Evolutionary conservation across 106 monocot genomes (phyloP), one percentile per base, ranked within the genome.

Genomic region (Apostasia shenzhenica): DNA sequence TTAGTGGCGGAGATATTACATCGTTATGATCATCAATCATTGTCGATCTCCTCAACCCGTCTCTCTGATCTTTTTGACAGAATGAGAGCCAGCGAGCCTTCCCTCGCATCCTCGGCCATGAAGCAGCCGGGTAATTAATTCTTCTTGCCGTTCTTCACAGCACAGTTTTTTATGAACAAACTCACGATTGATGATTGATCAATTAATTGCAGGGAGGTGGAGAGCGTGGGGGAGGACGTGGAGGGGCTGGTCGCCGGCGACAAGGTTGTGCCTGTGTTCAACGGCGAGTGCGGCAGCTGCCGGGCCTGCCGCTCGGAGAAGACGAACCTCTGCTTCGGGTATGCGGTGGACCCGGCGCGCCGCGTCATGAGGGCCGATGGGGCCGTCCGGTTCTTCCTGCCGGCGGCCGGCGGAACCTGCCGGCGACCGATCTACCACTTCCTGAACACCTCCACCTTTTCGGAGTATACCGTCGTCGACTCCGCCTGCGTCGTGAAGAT

Each of bases 401-500:
- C 12, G 26, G 78, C 52, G 14, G 12, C 9, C 6, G 61, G 48
- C 48, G 67, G 44, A 1, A 3, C 2, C 47, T 70, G 65, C 1
- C 81, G 77, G 1, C 54, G 59, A 5, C 92, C 89, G 8, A 71
- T 97, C 6, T 69, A 86, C 77, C 97, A 97, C 61, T 97, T 97
- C 70, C 81, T 97, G 53, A 89, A 83, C 86, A 89, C 92, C 11
- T 97, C 97, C 4, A 92, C 92, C 52, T 97, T 97, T 61, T 12
- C 85, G 2, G 86, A 97, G 81, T 92, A 92, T 77, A 97, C 92
- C 11, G 97, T 97, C 48, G 41, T 97, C 6, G 97, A 97, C 63
- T 78, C 89, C 8, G 97, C 82, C 14, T 92, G 97, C 54, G 83
- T 80, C 5, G 89, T 87, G 7, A 88, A 75, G 75, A 66, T 92